Evolutionary conservation across 2,329 filamentous ascomycete genomes (phyloP), one percentile per base, ranked within the genome.

Genomic region (Onygenales sp.): DNA sequence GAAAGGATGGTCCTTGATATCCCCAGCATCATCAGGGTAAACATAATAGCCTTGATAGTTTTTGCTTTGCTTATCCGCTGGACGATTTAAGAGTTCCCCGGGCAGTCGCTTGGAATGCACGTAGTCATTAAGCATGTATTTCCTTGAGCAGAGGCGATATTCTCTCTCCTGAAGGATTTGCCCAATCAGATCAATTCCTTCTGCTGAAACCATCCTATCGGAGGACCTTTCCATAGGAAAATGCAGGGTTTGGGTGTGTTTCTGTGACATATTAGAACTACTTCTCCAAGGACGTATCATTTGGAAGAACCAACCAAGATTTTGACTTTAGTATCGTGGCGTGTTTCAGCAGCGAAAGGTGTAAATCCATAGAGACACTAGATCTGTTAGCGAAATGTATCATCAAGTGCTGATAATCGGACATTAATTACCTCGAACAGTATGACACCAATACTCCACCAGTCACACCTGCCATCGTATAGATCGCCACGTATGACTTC

Each of bases 391-490:
- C 2, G 6, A 31, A 35, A 49, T 17, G n/a, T 33, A 38, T 50
- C 35, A n/a, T 14, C 10, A 14, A 13, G 36, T 13, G 51, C 43
- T 51, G 13, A 38, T 45, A 27, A 2, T 7, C 32, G 7, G 42
- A n/a, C 11, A 14, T 14, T 9, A 58, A 65, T 52, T 61, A 80
- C 80, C 69, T 97, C 92, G 64, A 89, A 97, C 54, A 97, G 72
- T 64, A 97, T 96, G 65, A 97, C 84, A 51, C 90, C 92, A 61
- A 97, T 82, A 71, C 91, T 96, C 92, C 88, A 97, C 89, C 81
- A 97, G 71, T 97, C 92, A 71, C 92, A 97, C 64, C 92, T 80
- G 33, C 88, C 92, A 70, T 97, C 93, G 68, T 97, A 97, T 39
- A 79, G 73, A 48, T 89, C 80, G 32, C 91, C 89, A 59, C 80